Evolutionary conservation across 768 basidiomycete genomes (phyloP).

Genomic region (Daedaleopsis sinensis): DNA sequence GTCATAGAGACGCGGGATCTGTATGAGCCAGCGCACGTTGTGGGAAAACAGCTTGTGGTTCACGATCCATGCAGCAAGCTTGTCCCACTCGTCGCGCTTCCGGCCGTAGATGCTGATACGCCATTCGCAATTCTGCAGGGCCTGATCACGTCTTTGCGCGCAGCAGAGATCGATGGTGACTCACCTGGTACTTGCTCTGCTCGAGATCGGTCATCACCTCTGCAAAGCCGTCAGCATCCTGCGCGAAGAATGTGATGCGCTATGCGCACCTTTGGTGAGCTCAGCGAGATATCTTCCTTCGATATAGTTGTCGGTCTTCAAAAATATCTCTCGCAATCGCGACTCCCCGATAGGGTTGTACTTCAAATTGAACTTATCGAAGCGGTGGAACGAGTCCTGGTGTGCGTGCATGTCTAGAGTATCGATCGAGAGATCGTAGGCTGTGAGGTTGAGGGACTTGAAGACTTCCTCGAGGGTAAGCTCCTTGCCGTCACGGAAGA

Average conservation of each 20-base stretch:
- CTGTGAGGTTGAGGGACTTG: conserved; percentile 89
- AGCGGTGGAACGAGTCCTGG: conserved; percentile 96
- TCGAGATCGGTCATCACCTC: conserved; percentile 98
- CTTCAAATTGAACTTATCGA: conserved; percentile 97
- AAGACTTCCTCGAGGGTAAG: conserved; percentile 95
- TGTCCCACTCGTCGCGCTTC: conserved; percentile 89
- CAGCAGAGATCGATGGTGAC: not conserved
- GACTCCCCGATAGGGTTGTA: conserved; percentile 98
- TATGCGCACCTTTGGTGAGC: conserved; percentile 74
- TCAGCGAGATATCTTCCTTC: conserved; percentile 94
- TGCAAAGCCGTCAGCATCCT: conserved; percentile 35
- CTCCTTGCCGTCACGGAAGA: conserved; percentile 89
- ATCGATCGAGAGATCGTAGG: conserved; percentile 98
- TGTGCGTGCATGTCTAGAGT: conserved; percentile 99
- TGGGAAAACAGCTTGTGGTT: conserved; percentile 92
- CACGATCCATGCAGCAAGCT: conserved; percentile 96
- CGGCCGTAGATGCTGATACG: conserved; percentile 95
- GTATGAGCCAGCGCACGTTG: conserved; percentile 98
- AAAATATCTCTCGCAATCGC: conserved; percentile 91
- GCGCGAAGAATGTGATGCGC: conserved; percentile 1
- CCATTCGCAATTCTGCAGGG: conserved; percentile 88
- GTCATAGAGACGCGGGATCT: conserved; percentile 92
- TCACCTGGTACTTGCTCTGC: conserved; percentile 96
- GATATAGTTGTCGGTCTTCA: conserved; percentile 97
- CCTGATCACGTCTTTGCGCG: not conserved